These are phyloP conservation scores for Poronia punctata DNA, from an alignment of 495 filamentous ascomycete species.

Conservation along the genomic window DNA sequence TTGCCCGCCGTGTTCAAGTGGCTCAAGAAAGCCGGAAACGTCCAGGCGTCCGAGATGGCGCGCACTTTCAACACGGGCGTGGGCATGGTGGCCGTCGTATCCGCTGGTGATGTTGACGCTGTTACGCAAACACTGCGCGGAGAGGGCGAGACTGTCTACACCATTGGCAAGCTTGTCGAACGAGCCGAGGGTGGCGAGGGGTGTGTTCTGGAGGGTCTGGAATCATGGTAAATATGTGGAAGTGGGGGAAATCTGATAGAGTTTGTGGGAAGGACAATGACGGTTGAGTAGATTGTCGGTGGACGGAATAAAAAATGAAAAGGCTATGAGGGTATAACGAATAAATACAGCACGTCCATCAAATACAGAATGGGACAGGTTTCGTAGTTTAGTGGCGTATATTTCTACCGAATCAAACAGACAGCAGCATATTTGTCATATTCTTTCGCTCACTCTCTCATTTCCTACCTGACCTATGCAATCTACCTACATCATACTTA, in stretches of 20 bases:
- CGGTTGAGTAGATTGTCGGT: background rate
- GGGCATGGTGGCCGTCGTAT: slow-evolving; percentile 84
- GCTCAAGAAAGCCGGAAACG: slow-evolving; percentile 71
- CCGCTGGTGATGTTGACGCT: slow-evolving; percentile 44
- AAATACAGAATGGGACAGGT: too few relatives aligned
- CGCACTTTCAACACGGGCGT: slow-evolving; percentile 91
- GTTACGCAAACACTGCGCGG: slow-evolving; percentile 47
- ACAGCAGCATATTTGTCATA: too few relatives aligned
- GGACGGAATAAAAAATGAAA: slow-evolving; percentile 6
- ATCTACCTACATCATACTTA: too few relatives aligned
- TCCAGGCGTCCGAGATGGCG: slow-evolving; percentile 70
- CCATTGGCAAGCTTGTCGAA: slow-evolving; percentile 60
- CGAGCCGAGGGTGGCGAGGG: slow-evolving; percentile 50
- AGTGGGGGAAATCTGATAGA: background rate
- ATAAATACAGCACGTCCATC: too few relatives aligned
- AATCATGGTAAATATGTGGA: slow-evolving; percentile 52
- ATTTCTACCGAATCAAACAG: too few relatives aligned
- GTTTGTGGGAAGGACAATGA: background rate
- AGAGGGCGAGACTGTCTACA: slow-evolving; percentile 69
- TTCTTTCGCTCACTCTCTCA: too few relatives aligned
- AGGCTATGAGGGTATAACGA: too few relatives aligned
- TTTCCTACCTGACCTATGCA: too few relatives aligned
- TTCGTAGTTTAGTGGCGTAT: too few relatives aligned
- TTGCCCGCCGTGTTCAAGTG: slow-evolving; percentile 73
- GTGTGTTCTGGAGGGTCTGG: slow-evolving; percentile 62